Evolutionary conservation across 2,329 filamentous ascomycete genomes (phyloP), one percentile per base, ranked within the genome.

Genomic region (Chrysosphaeria jannelii): DNA sequence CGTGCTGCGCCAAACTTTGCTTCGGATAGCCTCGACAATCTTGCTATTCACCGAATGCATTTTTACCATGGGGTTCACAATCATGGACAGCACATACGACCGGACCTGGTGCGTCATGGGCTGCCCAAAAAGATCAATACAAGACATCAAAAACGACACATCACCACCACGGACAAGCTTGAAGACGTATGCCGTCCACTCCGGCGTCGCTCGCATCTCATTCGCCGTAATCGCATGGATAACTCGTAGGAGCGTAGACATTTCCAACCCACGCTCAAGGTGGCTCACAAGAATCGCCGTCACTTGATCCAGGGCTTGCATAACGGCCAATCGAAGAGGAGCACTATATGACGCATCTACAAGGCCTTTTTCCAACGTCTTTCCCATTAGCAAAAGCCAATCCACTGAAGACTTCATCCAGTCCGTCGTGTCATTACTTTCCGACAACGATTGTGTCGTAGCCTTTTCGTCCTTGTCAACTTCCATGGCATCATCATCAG

Each of bases 31-130:
- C 29, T 91, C 79, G 16, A 85, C 79, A 45, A 97, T 65, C 22
- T 61, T 51, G 39, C 68, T 70, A 39, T 97, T 79, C 45, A 93
- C 71, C 11, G 97, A 50, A 43, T 97, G 85, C 71, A 81, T 90
- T 3, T 81, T 79, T 26, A 99, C 61, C 19, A 93, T 89, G 0
- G 85, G 88, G 36, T 93, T 97, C 32, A 91, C 74, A 15, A 97
- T 57, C 40, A 90, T 67, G 39, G 76, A 76, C 38, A 97, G 65
- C 17, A 88, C 51, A 41, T 90, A 99, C 24, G 78, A 71, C 43
- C 97, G 97, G 21, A 75, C 74, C 47, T 71, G 79, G 43, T 91
- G 85, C 1, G 71, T 65, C 8, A 68, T 72, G 21, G 53, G 60
- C 37, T 69, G 75, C 23, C 66, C 61, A 40, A 91, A 97, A 1